A percentile compares a stretch with the other conserved stretches of the same genome.
phyloP scores from a whole-genome alignment of 805 yeast species.

The Candida stauntonica region DNA sequence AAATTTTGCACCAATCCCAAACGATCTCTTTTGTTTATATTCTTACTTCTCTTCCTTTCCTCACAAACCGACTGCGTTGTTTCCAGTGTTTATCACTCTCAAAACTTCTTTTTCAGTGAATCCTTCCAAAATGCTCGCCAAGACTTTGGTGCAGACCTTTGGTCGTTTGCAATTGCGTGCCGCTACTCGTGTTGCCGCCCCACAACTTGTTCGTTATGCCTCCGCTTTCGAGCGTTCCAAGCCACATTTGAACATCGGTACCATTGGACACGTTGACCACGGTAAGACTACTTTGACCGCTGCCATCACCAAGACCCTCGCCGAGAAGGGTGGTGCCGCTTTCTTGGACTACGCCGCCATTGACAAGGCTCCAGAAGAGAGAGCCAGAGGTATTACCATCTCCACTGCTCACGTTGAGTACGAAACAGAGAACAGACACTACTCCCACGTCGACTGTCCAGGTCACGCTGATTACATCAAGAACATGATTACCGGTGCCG shows the following conservation, averaged over 20 bases:
- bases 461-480: slow-evolving; percentile 99
- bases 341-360: slow-evolving; percentile 91
- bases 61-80: no score
- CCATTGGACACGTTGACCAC: slow-evolving; percentile 98
- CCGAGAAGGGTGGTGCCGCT: slow-evolving; percentile 85
- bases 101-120: no score
- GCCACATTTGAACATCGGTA: slow-evolving; percentile 96
- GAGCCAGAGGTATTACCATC: slow-evolving; percentile 98
- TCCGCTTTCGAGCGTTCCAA: slow-evolving; percentile 88
- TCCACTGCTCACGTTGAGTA: slow-evolving; percentile 98
- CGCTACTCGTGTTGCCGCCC: slow-evolving; percentile 4
- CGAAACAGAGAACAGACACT: slow-evolving; percentile 91
- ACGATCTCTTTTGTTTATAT: background rate
- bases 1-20: background rate
- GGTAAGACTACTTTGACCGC: slow-evolving; percentile 98
- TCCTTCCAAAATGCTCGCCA: slow-evolving; percentile 9
- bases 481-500: slow-evolving; percentile 99
- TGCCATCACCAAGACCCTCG: slow-evolving; percentile 92
- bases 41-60: no score
- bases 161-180: slow-evolving; percentile 15
- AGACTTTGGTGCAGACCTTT: slow-evolving; percentile 11
- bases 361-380: slow-evolving; percentile 98
- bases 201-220: slow-evolving; percentile 37
- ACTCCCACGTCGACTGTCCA: slow-evolving; percentile 95
- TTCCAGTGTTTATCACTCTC: no score